phyloP scores from a whole-genome alignment of 2,329 filamentous ascomycete species.

The Venturia effusa region DNA sequence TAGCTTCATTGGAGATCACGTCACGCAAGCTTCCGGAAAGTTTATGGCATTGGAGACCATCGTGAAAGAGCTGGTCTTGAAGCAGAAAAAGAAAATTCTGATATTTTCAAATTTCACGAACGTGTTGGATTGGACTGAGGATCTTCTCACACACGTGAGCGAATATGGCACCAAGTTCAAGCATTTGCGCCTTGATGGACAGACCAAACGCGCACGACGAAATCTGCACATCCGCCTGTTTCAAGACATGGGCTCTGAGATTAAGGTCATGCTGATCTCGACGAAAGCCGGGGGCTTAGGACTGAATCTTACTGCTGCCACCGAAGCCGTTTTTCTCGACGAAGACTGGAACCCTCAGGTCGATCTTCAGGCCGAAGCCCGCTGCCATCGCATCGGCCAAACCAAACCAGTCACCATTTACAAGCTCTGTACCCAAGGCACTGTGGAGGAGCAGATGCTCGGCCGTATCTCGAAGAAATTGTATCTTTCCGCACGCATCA shows the following conservation, averaged over 20 bases:
- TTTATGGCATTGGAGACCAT: constrained; percentile 45
- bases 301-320: constrained; percentile 43
- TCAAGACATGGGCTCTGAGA: constrained; percentile 33
- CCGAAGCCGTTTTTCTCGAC: constrained; percentile 46
- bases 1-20: constrained; percentile 35
- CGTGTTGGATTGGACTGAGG: constrained; percentile 41
- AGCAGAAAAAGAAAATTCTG: constrained; percentile 42
- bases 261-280: constrained; percentile 45
- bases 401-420: constrained; percentile 44
- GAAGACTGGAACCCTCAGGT: constrained; percentile 46
- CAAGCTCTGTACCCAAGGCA: constrained; percentile 45
- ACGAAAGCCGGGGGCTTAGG: constrained; percentile 46
- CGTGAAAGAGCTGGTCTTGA: constrained; percentile 37
- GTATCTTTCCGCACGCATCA: constrained; percentile 50
- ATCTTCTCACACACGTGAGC: constrained; percentile 36
- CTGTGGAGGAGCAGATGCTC: constrained; percentile 49
- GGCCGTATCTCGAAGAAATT: constrained; percentile 50
- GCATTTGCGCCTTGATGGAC: constrained; percentile 41
- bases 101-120: constrained; percentile 47
- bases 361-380: constrained; percentile 43
- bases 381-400: constrained; percentile 45
- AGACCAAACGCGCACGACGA: constrained; percentile 36
- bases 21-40: constrained; percentile 43
- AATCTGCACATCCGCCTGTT: constrained; percentile 45
- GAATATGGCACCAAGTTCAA: constrained; percentile 31